Base-by-base conservation (phyloP, 2,329 filamentous ascomycete species). In the Zymoseptoria tritici region DNA sequence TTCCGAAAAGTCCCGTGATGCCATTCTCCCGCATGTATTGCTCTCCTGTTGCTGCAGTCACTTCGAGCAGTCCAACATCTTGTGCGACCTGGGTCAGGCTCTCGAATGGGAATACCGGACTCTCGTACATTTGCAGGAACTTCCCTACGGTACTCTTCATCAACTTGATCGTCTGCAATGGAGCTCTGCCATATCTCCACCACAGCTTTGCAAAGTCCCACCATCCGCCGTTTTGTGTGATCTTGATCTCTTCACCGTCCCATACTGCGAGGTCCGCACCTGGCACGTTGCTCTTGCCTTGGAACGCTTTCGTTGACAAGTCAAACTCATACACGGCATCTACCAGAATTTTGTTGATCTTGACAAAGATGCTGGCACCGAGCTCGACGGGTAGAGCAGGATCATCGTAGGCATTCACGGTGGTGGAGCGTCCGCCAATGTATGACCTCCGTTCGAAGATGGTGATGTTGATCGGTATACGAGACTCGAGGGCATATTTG, bases 301-400 rank as follows among this genome's bases (percentile, higher is more conserved):
- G 22, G 8, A 65, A 60, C 22, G 59, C 65, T 2, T 67, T 64
- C 2, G 84, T 76, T 0, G 78, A 76, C 3, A 99, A 83, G n/a
- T 84, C 84, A 70, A 96, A 91, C 13, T 83, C 80, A 31, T 82
- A 76, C 7, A 84, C 85, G 0, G 91, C 88, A 57, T 89, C 86
- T 67, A 86, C 84, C 49, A 99, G 81, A 68, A 96, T 96, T 49
- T 85, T 79, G 71, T 97, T 99, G 51, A 88, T 83, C 54, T 87
- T 74, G 52, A 97, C 90, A 71, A 97, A 99, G 67, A 97, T 96
- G 62, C 88, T 93, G 9, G 89, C 94, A 16, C 94, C 94, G 0
- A 97, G 80, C 73, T 99, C 94, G 42, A 96, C 83, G 1, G 88
- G 88, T 49, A 86, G 78, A 0, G 77, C 64, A 1, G 85, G 79